Conservation (phyloP, 495 filamentous ascomycete genomes). For the Tetracladium setigerum region DNA sequence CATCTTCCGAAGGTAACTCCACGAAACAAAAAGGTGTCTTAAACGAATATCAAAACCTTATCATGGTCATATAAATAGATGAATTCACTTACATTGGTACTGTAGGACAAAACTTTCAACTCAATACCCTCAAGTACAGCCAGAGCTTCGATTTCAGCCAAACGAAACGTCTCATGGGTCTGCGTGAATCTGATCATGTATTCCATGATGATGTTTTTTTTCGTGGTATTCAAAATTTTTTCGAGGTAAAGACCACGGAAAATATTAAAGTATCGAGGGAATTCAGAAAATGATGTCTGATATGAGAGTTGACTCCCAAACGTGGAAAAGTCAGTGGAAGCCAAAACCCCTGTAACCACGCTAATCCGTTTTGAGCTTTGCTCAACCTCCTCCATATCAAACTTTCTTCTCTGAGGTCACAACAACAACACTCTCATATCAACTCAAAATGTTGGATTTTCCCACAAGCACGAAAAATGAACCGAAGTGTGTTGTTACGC, state of each 20-base stretch:
- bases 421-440: background rate
- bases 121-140: slow-evolving; percentile 61
- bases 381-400: background rate
- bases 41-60: slow-evolving; percentile 8
- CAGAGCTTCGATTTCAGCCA: slow-evolving; percentile 77
- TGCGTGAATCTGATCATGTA: slow-evolving; percentile 90
- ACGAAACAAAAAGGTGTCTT: slow-evolving; percentile 88
- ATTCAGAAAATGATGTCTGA: background rate
- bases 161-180: slow-evolving; percentile 81
- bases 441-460: slow-evolving; percentile 15
- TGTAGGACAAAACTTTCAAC: slow-evolving; percentile 65
- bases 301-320: background rate
- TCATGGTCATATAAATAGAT: slow-evolving; percentile 2
- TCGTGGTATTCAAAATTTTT: background rate
- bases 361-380: background rate
- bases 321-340: no score
- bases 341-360: background rate
- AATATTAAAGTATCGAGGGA: background rate
- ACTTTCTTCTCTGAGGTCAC: background rate
- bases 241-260: background rate
- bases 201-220: slow-evolving; percentile 41
- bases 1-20: slow-evolving; percentile 52
- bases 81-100: slow-evolving; percentile 50
- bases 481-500: slow-evolving; percentile 69
- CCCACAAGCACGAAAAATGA: slow-evolving; percentile 13